phyloP scores from a whole-genome alignment of 305 asterid genomes.

The Fraxinus sp. region DNA sequence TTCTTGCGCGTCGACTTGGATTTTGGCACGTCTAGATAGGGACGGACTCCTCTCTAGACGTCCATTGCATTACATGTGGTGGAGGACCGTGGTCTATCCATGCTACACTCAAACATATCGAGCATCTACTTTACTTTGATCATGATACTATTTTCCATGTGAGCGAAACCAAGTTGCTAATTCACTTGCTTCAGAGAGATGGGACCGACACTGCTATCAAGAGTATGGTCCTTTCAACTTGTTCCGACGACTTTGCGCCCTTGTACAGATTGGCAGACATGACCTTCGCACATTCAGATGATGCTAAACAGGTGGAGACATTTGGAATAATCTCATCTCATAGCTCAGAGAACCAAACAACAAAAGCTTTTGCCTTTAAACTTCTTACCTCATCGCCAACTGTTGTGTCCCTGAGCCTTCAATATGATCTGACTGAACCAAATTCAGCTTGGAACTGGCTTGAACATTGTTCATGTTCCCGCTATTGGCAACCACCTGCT shows the following conservation, averaged over 20 bases:
- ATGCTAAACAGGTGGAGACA: not conserved
- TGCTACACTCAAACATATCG: not conserved
- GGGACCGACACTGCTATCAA: not conserved
- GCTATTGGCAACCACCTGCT: conserved; percentile 70
- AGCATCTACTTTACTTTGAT: not conserved
- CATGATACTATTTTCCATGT: not conserved
- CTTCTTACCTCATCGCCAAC: conserved; percentile 65
- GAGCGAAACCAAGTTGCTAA: not conserved
- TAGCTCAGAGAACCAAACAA: not conserved
- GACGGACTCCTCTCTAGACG: not conserved
- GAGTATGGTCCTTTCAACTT: not conserved
- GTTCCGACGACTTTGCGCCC: not conserved
- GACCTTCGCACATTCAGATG: not conserved
- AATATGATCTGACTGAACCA: conserved; percentile 64
- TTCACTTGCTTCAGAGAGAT: not conserved
- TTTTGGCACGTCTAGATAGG: not conserved
- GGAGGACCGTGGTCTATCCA: not conserved
- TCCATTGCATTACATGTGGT: not conserved
- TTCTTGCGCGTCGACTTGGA: not conserved
- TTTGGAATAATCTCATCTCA: not conserved
- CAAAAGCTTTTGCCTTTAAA: conserved; percentile 21
- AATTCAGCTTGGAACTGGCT: conserved; percentile 89
- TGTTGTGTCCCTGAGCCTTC: conserved; percentile 81
- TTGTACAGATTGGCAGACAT: not conserved
- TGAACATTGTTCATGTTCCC: conserved; percentile 75